phyloP scores from a whole-genome alignment of 495 filamentous ascomycete genomes.

The Pyronema domesticum region DNA sequence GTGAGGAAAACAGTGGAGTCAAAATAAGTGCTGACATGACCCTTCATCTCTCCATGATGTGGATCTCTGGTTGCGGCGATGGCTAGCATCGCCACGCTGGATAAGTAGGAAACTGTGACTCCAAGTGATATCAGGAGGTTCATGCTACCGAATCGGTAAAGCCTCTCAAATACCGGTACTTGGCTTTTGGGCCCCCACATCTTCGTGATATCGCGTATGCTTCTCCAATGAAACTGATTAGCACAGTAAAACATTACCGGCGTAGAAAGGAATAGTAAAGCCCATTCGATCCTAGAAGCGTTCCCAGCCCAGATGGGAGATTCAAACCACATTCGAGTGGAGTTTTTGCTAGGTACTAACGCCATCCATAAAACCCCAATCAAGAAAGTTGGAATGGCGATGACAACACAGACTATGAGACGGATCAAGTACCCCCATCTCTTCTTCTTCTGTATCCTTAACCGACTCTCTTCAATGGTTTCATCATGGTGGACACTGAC shows the following conservation, averaged over 20 bases:
- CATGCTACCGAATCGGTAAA: constrained; percentile 93
- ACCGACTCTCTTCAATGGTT: constrained; percentile 69
- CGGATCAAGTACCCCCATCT: constrained; percentile 43
- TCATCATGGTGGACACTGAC: constrained; percentile 60
- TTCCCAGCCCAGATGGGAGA: constrained; percentile 49
- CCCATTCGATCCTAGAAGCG: constrained; percentile 62
- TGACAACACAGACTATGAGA: constrained; percentile 49
- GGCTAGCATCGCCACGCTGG: constrained; percentile 63
- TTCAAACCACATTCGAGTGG: constrained; percentile 45
- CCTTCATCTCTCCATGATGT: constrained; percentile 17
- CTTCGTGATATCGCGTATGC: constrained; percentile 58
- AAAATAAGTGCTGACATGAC: constrained; percentile 56
- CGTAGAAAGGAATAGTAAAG: constrained; percentile 70
- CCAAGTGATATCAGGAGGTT: constrained; percentile 82
- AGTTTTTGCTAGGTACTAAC: constrained; percentile 43
- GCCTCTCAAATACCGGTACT: constrained; percentile 54
- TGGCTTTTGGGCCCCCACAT: constrained; percentile 69
- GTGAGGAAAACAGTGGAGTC: constrained; percentile 91
- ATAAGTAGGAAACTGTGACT: constrained; percentile 73
- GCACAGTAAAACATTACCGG: constrained; percentile 81
- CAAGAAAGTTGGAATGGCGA: constrained; percentile 71
- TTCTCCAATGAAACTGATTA: constrained; percentile 66
- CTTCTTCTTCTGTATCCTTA: constrained; percentile 48
- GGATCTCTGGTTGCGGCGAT: constrained; percentile 38
- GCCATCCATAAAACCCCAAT: constrained; percentile 88